These are phyloP conservation scores for Cladophialophora chaetospira DNA, from an alignment of 2,329 filamentous ascomycete species.

Conservation along the genomic window DNA sequence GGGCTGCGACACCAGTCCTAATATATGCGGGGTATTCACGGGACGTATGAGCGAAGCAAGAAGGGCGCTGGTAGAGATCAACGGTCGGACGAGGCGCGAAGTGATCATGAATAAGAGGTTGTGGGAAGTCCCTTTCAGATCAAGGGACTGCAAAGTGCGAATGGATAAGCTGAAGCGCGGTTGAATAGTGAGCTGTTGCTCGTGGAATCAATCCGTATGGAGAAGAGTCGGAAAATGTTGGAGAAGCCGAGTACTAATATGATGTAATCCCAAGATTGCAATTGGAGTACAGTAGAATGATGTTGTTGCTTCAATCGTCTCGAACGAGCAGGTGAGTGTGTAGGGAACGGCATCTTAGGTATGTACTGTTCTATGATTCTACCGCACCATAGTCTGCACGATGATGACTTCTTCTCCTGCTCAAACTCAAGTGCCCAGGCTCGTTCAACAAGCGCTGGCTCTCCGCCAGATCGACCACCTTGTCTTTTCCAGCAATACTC, in stretches of 20 bases:
- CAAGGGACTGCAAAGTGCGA: not conserved
- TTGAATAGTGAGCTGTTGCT: not conserved
- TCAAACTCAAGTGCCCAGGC: constrained; percentile 27
- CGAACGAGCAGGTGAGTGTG: not conserved
- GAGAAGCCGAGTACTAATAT: constrained; percentile 1
- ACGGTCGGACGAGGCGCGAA: constrained; percentile 24
- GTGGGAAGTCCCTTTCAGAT: not conserved
- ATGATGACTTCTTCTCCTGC: constrained; percentile 20
- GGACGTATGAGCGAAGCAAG: constrained; percentile 24
- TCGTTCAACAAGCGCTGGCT: constrained; percentile 32
- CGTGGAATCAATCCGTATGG: not conserved
- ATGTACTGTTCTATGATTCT: constrained; percentile 6
- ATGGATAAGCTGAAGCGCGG: not conserved
- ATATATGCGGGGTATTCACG: constrained; percentile 23
- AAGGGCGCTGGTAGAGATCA: constrained; percentile 23
- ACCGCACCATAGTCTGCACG: constrained; percentile 28
- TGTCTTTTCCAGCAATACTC: constrained; percentile 46
- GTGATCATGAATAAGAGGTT: constrained; percentile 24
- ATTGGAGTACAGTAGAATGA: not conserved
- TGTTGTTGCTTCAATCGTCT: not conserved
- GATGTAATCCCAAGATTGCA: not conserved
- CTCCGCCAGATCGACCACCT: constrained; percentile 34
- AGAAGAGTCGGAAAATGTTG: not conserved
- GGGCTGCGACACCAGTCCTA: constrained; percentile 16
- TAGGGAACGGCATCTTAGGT: too few relatives aligned